phyloP scores from a whole-genome alignment of 148 eudicot species.

The Amaranthus palmeri region DNA sequence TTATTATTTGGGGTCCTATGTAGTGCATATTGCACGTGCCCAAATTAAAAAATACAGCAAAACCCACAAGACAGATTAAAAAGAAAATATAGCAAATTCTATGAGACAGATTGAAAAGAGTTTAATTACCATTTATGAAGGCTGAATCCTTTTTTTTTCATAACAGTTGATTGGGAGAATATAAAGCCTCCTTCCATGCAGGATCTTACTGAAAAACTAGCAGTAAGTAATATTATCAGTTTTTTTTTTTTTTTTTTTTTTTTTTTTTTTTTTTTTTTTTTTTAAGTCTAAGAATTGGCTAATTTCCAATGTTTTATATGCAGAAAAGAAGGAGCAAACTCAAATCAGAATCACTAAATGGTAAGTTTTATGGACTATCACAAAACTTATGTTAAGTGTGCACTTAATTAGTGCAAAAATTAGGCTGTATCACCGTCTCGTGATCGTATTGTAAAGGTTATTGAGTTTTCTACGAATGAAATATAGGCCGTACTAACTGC shows the following conservation, averaged over 20 bases:
- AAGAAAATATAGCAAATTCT: background rate
- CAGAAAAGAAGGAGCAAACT: constrained; percentile 55
- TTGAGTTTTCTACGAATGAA: too few species aligned
- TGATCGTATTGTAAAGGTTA: too few species aligned
- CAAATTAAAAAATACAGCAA: too few species aligned
- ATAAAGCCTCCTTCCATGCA: constrained; percentile 69
- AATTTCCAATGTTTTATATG: constrained; percentile 16
- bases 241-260: background rate
- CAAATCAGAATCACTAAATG: constrained; percentile 43
- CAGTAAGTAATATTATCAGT: constrained; percentile 40
- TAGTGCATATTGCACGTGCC: too few species aligned
- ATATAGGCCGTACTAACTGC: too few species aligned
- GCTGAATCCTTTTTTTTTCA: constrained; percentile 4
- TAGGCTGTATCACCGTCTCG: too few species aligned
- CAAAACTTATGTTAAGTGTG: background rate
- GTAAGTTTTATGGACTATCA: constrained; percentile 20
- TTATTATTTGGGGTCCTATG: too few species aligned
- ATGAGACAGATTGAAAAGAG: background rate
- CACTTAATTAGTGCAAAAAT: too few species aligned
- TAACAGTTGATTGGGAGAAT: constrained; percentile 67
- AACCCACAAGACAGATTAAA: too few species aligned
- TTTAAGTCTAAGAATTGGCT: background rate
- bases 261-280: background rate
- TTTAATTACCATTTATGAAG: background rate
- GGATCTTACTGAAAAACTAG: constrained; percentile 48